A percentile compares a stretch with the other conserved stretches of the same genome.
These are phyloP conservation scores for Cutaneotrichosporon mucoides DNA, from an alignment of 1,284 basidiomycete genomes.

Conservation along the genomic window DNA sequence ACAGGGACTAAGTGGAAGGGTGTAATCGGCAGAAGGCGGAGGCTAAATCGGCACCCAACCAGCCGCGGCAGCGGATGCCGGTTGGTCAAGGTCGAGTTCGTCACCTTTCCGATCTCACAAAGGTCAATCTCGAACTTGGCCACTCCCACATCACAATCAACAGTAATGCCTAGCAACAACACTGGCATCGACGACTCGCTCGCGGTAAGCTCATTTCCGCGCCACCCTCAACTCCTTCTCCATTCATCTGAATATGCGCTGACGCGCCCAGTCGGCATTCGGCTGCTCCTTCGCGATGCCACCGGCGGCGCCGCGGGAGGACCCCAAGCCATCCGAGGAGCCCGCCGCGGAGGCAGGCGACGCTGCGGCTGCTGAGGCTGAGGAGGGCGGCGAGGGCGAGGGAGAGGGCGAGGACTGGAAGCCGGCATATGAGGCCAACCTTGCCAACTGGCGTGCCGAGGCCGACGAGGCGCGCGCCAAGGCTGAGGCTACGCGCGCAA, in stretches of 20 bases:
- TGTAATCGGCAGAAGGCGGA: too few species aligned
- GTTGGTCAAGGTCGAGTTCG: background rate
- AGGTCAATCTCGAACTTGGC: background rate
- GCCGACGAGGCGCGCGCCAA: constrained; percentile 68
- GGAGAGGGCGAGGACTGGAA: constrained; percentile 53
- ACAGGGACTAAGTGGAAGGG: too few species aligned
- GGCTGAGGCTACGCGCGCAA: constrained; percentile 65
- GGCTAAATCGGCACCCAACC: too few species aligned
- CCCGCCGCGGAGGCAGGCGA: constrained; percentile 4
- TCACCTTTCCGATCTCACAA: background rate
- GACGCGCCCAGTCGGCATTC: constrained; percentile 40
- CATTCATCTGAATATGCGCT: background rate
- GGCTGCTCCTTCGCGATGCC: constrained; percentile 44
- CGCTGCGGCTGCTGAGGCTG: constrained; percentile 11
- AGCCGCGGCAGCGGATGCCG: background rate
- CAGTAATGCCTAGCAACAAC: constrained; percentile 38
- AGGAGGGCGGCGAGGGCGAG: constrained; percentile 4
- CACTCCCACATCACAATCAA: background rate
- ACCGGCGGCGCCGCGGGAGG: constrained; percentile 25
- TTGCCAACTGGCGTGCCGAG: constrained; percentile 67
- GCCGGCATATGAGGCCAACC: constrained; percentile 63
- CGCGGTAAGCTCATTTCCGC: constrained; percentile 27
- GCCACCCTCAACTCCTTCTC: background rate
- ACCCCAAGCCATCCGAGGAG: background rate
- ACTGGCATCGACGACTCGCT: constrained; percentile 36